These are phyloP conservation scores for Fusarium sp. DNA, from an alignment of 2,329 filamentous ascomycete genomes.

Conservation along the genomic window DNA sequence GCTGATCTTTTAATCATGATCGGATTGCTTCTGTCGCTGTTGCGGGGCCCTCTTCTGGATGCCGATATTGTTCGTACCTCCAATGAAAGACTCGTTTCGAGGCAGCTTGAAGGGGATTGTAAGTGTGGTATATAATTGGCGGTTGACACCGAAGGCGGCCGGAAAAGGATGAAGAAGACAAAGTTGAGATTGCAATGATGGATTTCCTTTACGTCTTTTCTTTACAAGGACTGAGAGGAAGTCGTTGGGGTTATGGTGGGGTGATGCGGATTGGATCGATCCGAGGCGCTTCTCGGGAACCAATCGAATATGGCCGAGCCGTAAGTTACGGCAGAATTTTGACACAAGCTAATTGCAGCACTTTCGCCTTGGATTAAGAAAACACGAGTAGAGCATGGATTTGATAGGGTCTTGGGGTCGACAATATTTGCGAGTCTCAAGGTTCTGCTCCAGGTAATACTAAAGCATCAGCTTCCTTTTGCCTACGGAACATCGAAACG, in stretches of 20 bases:
- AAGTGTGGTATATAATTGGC: neutral
- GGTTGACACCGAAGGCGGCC: neutral
- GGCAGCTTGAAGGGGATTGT: neutral
- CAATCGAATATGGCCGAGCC: slow-evolving; percentile 21
- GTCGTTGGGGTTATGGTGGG: slow-evolving; percentile 40
- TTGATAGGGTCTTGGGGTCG: neutral
- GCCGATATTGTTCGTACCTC: neutral
- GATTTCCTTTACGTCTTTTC: slow-evolving; percentile 8
- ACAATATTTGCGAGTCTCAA: neutral
- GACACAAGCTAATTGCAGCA: neutral
- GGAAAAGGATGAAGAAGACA: neutral
- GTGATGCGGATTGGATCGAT: slow-evolving; percentile 36
- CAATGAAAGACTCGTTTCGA: neutral
- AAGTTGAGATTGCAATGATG: neutral
- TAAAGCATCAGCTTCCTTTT: too few relatives aligned
- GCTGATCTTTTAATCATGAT: neutral
- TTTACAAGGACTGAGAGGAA: slow-evolving; percentile 22
- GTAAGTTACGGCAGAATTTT: slow-evolving; percentile 4
- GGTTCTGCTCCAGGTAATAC: too few relatives aligned
- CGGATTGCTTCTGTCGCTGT: neutral
- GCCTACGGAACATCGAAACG: slow-evolving; percentile 14
- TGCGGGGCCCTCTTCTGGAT: slow-evolving; percentile 19
- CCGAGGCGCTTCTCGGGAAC: slow-evolving; percentile 22
- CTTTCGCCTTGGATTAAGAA: neutral
- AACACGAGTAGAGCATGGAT: neutral